A percentile compares a stretch with the other conserved stretches of the same genome.
phyloP scores from a whole-genome alignment of 2,329 filamentous ascomycete species.

The Apiospora rasikravindrae region DNA sequence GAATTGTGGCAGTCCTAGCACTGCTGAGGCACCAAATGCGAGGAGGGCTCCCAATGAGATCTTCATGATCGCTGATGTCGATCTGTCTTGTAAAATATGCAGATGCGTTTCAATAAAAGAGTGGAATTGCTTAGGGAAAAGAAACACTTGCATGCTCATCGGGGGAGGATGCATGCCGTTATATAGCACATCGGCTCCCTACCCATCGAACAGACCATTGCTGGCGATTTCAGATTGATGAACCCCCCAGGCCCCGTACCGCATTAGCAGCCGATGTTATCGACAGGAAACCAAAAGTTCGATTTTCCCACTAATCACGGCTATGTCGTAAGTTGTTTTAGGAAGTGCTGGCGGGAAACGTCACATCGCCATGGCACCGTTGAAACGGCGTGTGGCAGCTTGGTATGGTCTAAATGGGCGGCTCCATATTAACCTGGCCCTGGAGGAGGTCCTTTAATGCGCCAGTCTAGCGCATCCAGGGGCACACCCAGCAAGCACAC shows the following conservation, averaged over 20 bases:
- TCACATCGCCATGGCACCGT: neutral
- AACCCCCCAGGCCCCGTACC: neutral
- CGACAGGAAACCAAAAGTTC: neutral
- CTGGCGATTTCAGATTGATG: neutral
- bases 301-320: constrained; percentile 12
- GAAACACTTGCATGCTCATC: neutral
- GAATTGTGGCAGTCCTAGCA: neutral
- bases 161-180: neutral
- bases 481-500: neutral
- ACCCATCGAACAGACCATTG: neutral
- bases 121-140: neutral
- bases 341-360: neutral
- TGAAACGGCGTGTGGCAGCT: constrained; percentile 9
- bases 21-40: neutral
- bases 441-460: constrained; percentile 1
- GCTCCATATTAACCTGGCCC: constrained; percentile 1
- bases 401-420: neutral
- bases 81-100: neutral
- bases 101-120: neutral
- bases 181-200: neutral
- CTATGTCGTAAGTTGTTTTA: constrained; percentile 3
- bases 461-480: neutral
- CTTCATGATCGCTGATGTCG: neutral
- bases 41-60: constrained; percentile 2
- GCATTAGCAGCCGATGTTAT: neutral